Percentiles rank a stretch among this genome's conserved stretches.
These are phyloP conservation scores for Dendrocalamus sinicus DNA, from an alignment of 176 grass and related monocot species.

Conservation along the genomic window DNA sequence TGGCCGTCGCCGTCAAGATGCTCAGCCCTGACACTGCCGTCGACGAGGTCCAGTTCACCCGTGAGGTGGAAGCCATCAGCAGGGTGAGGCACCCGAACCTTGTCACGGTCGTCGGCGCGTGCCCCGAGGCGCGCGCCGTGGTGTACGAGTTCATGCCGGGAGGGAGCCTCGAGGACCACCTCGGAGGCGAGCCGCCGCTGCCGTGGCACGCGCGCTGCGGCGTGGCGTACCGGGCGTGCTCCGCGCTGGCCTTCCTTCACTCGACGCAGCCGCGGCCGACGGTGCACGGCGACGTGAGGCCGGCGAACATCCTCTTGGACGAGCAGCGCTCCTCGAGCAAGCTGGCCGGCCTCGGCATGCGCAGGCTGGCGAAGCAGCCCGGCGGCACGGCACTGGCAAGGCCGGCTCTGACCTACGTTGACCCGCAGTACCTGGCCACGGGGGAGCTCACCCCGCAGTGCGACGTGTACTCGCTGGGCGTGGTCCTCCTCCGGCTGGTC, in stretches of 20 bases:
- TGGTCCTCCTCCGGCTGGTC: constrained; percentile 57
- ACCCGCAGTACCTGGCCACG: constrained; percentile 50
- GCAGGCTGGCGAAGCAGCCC: not conserved
- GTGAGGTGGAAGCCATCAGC: constrained; percentile 39
- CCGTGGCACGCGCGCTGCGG: constrained; percentile 64
- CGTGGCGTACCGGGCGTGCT: constrained; percentile 48
- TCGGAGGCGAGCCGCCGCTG: constrained; percentile 42
- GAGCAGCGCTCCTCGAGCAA: constrained; percentile 39
- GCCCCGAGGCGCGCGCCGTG: constrained; percentile 56
- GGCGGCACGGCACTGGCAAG: not conserved
- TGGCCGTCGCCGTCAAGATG: constrained; percentile 58
- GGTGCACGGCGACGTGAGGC: constrained; percentile 65
- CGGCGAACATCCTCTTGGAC: constrained; percentile 61
- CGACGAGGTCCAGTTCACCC: constrained; percentile 41
- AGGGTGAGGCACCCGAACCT: constrained; percentile 52
- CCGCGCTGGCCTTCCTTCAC: constrained; percentile 61
- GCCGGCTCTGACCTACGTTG: constrained; percentile 43
- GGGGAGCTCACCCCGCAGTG: constrained; percentile 43
- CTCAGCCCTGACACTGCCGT: constrained; percentile 39
- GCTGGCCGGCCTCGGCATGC: constrained; percentile 48
- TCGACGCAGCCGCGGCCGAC: constrained; percentile 27
- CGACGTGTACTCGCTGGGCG: constrained; percentile 68
- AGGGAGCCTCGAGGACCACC: constrained; percentile 58
- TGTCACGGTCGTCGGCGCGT: constrained; percentile 55
- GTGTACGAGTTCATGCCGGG: constrained; percentile 57